These are phyloP conservation scores for Phytopythium mirpurense DNA, from an alignment of 352 stramenopile genomes.

Conservation along the genomic window DNA sequence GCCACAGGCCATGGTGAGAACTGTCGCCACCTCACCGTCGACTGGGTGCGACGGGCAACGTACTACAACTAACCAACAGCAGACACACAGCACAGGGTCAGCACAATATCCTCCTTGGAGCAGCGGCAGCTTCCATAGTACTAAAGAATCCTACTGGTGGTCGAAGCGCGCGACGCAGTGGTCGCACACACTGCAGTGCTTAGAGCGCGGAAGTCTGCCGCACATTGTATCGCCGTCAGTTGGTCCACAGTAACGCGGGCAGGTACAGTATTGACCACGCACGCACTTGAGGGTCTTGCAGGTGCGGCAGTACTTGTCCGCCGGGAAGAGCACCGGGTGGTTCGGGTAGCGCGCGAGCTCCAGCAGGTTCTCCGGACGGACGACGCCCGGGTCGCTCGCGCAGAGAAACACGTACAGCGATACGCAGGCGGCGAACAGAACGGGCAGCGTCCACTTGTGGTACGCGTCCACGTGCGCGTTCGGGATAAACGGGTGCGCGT, in stretches of 20 bases:
- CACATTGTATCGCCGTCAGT: background rate
- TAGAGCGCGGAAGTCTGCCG: slow-evolving; percentile 70
- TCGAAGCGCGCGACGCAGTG: slow-evolving; percentile 87
- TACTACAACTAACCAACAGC: slow-evolving; percentile 7
- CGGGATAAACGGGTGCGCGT: slow-evolving; percentile 53
- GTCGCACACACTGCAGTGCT: slow-evolving; percentile 88
- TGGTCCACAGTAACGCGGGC: too few relatives aligned
- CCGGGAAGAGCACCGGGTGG: slow-evolving; percentile 76
- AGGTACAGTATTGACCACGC: too few relatives aligned
- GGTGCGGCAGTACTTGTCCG: slow-evolving; percentile 78
- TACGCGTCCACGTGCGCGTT: slow-evolving; percentile 56
- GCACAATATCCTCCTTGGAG: too few relatives aligned
- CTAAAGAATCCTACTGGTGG: slow-evolving; percentile 88
- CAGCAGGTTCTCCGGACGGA: slow-evolving; percentile 44
- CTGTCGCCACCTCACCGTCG: too few relatives aligned
- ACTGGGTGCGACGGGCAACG: background rate
- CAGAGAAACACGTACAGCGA: slow-evolving; percentile 71
- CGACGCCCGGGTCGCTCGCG: slow-evolving; percentile 64
- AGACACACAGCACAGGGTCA: too few relatives aligned
- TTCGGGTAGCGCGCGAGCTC: slow-evolving; percentile 58
- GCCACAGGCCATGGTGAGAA: background rate
- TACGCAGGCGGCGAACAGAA: slow-evolving; percentile 53
- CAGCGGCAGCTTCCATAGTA: too few relatives aligned
- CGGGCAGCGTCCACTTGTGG: slow-evolving; percentile 55
- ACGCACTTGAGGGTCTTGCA: slow-evolving; percentile 86